Evolutionary conservation across 306 rosid species (phyloP).

Genomic region (Pyrus bretschneideri): DNA sequence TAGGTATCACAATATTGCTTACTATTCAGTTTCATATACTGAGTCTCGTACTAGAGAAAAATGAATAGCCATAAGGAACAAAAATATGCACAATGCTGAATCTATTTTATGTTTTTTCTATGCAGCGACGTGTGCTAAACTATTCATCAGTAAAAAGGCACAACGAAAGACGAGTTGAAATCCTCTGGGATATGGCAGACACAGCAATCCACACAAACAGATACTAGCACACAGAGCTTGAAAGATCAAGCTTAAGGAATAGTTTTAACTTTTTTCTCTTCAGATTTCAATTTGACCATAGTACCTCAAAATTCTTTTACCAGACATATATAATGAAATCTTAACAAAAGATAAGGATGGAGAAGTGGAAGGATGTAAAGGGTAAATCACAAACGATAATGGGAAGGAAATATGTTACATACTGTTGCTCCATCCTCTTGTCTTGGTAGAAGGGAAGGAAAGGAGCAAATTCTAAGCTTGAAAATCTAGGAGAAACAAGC

Average conservation of each 20-base stretch:
- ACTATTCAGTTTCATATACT: neutral
- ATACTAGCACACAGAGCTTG: neutral
- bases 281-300: neutral
- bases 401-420: neutral
- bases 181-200: neutral
- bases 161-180: neutral
- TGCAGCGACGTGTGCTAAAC: neutral
- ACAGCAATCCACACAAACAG: neutral
- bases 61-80: too few relatives aligned
- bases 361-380: neutral
- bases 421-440: neutral
- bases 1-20: neutral
- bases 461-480: neutral
- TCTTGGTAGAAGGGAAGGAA: neutral
- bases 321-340: neutral
- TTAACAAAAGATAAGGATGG: neutral
- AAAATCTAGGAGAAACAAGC: neutral
- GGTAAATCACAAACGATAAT: neutral
- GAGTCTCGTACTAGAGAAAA: neutral
- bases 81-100: neutral
- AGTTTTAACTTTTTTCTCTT: neutral
- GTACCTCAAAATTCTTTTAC: neutral
- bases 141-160: neutral
- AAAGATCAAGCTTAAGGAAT: neutral
- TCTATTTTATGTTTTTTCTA: neutral